These are phyloP conservation scores for Ulota crispa DNA, from an alignment of 225 moss, liverwort and hornwort genomes.

Conservation along the genomic window DNA sequence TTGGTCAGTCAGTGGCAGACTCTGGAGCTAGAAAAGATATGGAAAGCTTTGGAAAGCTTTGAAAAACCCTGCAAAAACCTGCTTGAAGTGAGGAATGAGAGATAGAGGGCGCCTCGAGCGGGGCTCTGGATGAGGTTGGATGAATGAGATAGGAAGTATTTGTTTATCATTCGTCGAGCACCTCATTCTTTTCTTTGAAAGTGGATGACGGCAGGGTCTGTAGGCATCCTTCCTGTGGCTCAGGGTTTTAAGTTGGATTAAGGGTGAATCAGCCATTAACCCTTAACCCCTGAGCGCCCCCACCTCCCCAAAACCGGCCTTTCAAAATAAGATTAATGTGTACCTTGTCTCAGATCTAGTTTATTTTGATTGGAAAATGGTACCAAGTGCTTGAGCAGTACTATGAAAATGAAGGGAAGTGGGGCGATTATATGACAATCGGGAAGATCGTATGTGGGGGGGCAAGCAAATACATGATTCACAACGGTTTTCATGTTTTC, in stretches of 20 bases:
- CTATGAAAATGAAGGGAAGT: too few species aligned
- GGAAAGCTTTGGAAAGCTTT: not conserved
- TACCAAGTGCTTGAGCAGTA: too few species aligned
- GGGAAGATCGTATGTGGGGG: too few species aligned
- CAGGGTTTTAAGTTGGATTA: not conserved
- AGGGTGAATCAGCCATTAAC: too few species aligned
- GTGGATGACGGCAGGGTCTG: not conserved
- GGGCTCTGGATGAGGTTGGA: conserved; percentile 19
- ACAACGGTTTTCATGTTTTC: too few species aligned
- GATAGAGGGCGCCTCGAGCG: not conserved
- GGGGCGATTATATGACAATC: too few species aligned
- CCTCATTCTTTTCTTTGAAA: not conserved
- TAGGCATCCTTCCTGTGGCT: not conserved
- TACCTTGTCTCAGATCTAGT: too few species aligned
- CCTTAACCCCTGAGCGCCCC: too few species aligned
- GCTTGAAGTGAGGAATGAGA: not conserved
- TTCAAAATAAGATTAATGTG: too few species aligned
- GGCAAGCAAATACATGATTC: too few species aligned
- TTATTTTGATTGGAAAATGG: too few species aligned
- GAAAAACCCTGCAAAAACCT: conserved; percentile 19
- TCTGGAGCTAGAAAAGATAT: not conserved
- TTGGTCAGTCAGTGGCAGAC: not conserved
- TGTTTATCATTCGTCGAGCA: not conserved
- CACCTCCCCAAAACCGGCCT: too few species aligned
- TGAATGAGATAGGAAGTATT: not conserved